Evolutionary conservation across 495 filamentous ascomycete species (phyloP).

Genomic region (Echria macrotheca): DNA sequence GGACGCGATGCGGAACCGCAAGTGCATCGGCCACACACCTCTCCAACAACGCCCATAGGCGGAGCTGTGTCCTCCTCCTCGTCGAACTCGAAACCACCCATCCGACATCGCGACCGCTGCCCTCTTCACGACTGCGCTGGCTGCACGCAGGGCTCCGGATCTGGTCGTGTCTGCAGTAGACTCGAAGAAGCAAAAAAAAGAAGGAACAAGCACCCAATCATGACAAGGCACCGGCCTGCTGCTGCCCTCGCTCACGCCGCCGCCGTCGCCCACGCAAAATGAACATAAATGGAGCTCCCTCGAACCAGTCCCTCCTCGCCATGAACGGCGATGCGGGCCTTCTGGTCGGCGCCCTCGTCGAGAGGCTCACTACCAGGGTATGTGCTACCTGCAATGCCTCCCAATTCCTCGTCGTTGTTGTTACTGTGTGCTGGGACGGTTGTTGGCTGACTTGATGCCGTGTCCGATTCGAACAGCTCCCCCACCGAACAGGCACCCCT

Average conservation of each 20-base stretch:
- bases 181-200: background rate
- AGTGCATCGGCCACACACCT: too few species aligned
- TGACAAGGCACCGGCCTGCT: slow-evolving; percentile 24
- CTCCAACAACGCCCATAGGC: too few species aligned
- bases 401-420: background rate
- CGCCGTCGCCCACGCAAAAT: slow-evolving; percentile 33
- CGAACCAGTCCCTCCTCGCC: slow-evolving; percentile 1
- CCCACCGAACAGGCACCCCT: slow-evolving; percentile 56
- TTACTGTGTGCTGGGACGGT: background rate
- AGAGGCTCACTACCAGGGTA: slow-evolving; percentile 60
- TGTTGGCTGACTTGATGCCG: background rate
- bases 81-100: too few species aligned
- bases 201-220: slow-evolving; percentile 18
- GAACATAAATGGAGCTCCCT: slow-evolving; percentile 19
- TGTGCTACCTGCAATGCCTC: too few species aligned
- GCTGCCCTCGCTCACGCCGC: slow-evolving; percentile 20
- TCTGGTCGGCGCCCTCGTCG: slow-evolving; percentile 59
- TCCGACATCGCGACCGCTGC: too few species aligned
- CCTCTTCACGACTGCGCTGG: background rate
- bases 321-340: slow-evolving; percentile 54
- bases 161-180: background rate
- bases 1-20: slow-evolving; percentile 3
- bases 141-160: background rate
- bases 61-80: too few species aligned
- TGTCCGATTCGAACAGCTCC: slow-evolving; percentile 40